Conservation (phyloP, 768 basidiomycete genomes). For the Leucosporidium creatinivorum region DNA sequence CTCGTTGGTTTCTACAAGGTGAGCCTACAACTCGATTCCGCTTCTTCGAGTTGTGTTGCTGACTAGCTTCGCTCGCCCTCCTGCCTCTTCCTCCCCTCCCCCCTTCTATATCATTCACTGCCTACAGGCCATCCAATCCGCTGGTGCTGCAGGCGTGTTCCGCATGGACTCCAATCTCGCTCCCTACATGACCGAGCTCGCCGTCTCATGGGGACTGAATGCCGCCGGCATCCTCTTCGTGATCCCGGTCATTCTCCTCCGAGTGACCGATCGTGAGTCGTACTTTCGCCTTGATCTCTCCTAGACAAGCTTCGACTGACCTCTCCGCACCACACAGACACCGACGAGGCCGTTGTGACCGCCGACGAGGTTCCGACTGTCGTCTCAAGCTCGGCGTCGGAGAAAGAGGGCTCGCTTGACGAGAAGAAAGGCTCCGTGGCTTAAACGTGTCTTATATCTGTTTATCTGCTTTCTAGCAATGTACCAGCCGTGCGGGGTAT, state of each 20-base stretch:
- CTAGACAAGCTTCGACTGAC: not conserved
- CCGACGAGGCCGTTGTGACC: not conserved
- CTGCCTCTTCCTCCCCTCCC: not conserved
- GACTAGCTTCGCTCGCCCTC: not conserved
- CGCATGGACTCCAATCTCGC: constrained; percentile 18
- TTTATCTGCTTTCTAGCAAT: too few species aligned
- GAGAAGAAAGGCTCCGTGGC: too few species aligned
- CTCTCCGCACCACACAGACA: not conserved
- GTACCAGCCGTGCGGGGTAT: too few species aligned
- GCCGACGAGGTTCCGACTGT: too few species aligned
- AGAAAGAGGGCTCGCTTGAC: too few species aligned
- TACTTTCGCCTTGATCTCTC: not conserved
- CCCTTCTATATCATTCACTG: not conserved
- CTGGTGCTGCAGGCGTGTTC: constrained; percentile 33
- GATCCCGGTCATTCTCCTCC: constrained; percentile 14
- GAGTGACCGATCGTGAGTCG: constrained; percentile 18
- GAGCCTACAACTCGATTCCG: too few species aligned
- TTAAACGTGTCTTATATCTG: too few species aligned
- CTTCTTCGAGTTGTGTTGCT: too few species aligned
- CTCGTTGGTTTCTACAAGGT: constrained; percentile 57
- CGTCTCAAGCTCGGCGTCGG: too few species aligned
- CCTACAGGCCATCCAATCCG: constrained; percentile 26
- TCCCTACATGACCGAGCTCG: constrained; percentile 19
- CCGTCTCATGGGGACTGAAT: constrained; percentile 15
- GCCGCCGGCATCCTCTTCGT: constrained; percentile 14